Base-by-base conservation (phyloP, 176 grass and related monocot genomes). In the Puccinellia tenuiflora region DNA sequence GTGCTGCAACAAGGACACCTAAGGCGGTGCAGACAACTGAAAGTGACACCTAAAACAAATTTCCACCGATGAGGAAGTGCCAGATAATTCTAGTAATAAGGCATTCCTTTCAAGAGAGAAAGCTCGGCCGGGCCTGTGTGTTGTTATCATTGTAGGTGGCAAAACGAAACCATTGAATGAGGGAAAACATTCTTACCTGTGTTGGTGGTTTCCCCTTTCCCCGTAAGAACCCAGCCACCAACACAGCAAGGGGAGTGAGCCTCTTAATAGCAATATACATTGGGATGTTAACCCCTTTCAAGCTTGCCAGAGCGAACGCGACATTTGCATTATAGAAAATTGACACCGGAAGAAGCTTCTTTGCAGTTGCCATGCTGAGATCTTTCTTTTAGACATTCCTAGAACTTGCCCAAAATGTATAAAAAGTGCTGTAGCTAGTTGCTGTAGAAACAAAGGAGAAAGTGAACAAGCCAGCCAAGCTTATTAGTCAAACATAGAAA, bases 201-300 rank as follows among this genome's bases (percentile, higher is more conserved):
- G 77, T 82, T 70, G 96, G 77, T 7, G 96, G 96, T 40, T 91
- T 98, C 13, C 79, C 92, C 81, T 98, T 98, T 69, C 92, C 96
- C 68, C 80, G 52, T 21, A 93, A 47, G 68, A 75, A 85, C 37
- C 96, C 90, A 77, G 61, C 38, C 29, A 95, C 86, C 86, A 98
- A 68, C 10, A 98, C 96, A 38, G 96, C 92, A 87, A 98, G 96
- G 35, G 96, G 96, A 9, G 96, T 98, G 67, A 95, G 89, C 77
- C 96, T 93, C 85, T 98, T 98, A 47, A 98, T 83, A n/a, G 96
- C 96, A 85, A 98, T 98, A 73, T 98, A 98, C 96, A 98, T 98
- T 81, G 96, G 96, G 61, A 98, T 98, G 81, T 98, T 98, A 64
- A 98, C 87, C 38, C 96, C 96, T 83, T 98, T 95, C 83, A 98